phyloP scores from a whole-genome alignment of 2,329 filamentous ascomycete genomes.

The Colletotrichum karsti region DNA sequence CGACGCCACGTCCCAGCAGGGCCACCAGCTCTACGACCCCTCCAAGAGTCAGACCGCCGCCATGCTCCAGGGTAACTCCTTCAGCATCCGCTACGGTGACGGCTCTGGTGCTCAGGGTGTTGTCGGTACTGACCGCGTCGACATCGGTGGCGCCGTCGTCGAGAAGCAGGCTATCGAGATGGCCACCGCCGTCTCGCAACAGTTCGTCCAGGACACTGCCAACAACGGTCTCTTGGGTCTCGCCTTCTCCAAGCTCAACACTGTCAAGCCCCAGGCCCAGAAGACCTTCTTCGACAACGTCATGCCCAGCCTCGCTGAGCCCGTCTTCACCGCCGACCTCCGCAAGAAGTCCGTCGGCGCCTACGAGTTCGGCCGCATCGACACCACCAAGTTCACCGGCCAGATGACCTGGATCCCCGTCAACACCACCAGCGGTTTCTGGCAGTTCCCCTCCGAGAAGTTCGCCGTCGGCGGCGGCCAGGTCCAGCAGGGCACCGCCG shows the following conservation, averaged over 20 bases:
- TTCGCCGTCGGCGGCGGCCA: conserved; percentile 61
- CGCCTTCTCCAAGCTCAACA: conserved; percentile 72
- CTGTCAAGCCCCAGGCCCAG: conserved; percentile 67
- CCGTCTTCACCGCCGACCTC: conserved; percentile 77
- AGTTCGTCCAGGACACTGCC: conserved; percentile 66
- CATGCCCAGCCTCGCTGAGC: conserved; percentile 65
- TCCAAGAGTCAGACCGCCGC: conserved; percentile 43
- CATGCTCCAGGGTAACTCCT: conserved; percentile 55
- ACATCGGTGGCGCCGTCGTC: conserved; percentile 72
- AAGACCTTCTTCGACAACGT: conserved; percentile 81
- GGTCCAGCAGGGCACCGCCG: conserved; percentile 42
- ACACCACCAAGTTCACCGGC: conserved; percentile 69
- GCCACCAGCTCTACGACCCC: conserved; percentile 56
- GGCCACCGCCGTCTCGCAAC: conserved; percentile 64
- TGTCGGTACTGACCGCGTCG: conserved; percentile 75
- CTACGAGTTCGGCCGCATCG: conserved; percentile 80
- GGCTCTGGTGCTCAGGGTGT: conserved; percentile 67
- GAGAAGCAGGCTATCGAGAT: conserved; percentile 73
- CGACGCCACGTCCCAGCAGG: conserved; percentile 46
- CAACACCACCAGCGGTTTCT: conserved; percentile 71
- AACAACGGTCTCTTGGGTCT: conserved; percentile 77
- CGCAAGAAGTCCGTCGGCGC: conserved; percentile 66
- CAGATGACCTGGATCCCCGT: conserved; percentile 69
- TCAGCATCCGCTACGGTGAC: conserved; percentile 76
- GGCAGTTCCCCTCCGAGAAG: conserved; percentile 68